Base-by-base conservation (phyloP, 1,139 yeast genomes). In the Barnettozyma hawaiiensis region DNA sequence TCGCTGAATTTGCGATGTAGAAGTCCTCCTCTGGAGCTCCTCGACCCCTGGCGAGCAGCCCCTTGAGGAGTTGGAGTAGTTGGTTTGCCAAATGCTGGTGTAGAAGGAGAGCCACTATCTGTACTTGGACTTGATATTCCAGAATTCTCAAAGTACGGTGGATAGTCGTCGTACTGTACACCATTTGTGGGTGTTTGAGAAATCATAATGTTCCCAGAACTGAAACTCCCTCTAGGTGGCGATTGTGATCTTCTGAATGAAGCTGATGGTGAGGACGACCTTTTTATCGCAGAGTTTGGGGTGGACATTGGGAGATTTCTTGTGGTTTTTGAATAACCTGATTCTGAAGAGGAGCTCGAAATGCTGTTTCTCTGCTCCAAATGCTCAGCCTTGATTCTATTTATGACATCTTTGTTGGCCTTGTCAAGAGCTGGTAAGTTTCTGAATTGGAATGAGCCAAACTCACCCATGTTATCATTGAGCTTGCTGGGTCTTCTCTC, bases 341-440 rank as follows among this genome's bases (percentile, higher is more conserved):
- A 52, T 3, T 54, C 57, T 1, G 70, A 64, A 0, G 69, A 63
- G 1, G 69, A 62, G 29, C 66, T 63, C 2, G 66, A 59, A 16
- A 55, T 44, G 35, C 60, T 57, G 31, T 45, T 52, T 40, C 60
- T 49, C 38, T 56, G 59, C 39, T 56, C 59, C 35, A 81, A 53
- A 62, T 86, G 96, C 59, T 92, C 97, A 37, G 73, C 81, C 57
- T 87, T 85, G 56, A 94, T 73, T 50, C 96, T 69, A 57, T 85
- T 85, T 47, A 94, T 86, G 14, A 86, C 90, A 62, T 90, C 97
- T 59, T 86, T 87, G 58, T 94, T 94, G 15, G 96, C 97, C 57
- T 85, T 85, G 55, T 92, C 98, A 48, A 94, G 70, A 5, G 94
- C 94, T 11, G 92, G 81, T 49, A 94, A 67, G 60, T 94, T 94